phyloP scores from a whole-genome alignment of 768 basidiomycete species.

The Serendipita sp. region DNA sequence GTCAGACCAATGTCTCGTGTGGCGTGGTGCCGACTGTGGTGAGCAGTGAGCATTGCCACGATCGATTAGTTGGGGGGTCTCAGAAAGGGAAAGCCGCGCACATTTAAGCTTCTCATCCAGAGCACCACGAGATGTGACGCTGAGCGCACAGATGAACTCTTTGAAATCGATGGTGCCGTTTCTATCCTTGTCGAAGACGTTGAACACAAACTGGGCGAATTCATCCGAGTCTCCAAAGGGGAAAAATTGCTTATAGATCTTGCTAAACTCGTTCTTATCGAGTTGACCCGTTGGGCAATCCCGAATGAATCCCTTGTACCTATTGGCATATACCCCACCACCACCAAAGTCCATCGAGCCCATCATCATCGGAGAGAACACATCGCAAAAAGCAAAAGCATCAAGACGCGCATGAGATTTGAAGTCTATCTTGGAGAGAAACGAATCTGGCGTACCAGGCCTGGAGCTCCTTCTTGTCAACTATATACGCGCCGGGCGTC shows the following conservation, averaged over 20 bases:
- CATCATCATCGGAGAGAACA: constrained; percentile 5
- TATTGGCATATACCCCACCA: constrained; percentile 20
- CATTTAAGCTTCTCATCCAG: constrained; percentile 98
- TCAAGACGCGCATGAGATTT: background rate
- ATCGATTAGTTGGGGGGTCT: background rate
- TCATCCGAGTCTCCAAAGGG: constrained; percentile 95
- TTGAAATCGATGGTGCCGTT: constrained; percentile 98
- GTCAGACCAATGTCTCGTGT: constrained; percentile 12
- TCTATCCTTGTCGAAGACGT: constrained; percentile 89
- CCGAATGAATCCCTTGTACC: constrained; percentile 99
- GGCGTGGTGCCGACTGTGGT: background rate
- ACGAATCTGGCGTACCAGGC: constrained; percentile 48
- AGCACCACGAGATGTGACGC: constrained; percentile 81
- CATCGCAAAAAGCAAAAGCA: background rate
- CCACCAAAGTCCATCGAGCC: constrained; percentile 9
- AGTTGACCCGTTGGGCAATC: constrained; percentile 96
- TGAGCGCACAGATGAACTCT: constrained; percentile 96
- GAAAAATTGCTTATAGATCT: constrained; percentile 99
- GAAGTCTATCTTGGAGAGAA: background rate
- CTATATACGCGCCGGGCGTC: constrained; percentile 26
- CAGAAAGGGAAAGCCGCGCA: constrained; percentile 24
- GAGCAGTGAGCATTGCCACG: background rate
- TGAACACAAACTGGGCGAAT: constrained; percentile 98
- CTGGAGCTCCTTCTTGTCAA: constrained; percentile 93
- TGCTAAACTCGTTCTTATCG: constrained; percentile 87